A percentile compares a stretch with the other conserved stretches of the same genome.
Conservation (phyloP, 176 grass and related monocot genomes). For the Cocos nucifera region DNA sequence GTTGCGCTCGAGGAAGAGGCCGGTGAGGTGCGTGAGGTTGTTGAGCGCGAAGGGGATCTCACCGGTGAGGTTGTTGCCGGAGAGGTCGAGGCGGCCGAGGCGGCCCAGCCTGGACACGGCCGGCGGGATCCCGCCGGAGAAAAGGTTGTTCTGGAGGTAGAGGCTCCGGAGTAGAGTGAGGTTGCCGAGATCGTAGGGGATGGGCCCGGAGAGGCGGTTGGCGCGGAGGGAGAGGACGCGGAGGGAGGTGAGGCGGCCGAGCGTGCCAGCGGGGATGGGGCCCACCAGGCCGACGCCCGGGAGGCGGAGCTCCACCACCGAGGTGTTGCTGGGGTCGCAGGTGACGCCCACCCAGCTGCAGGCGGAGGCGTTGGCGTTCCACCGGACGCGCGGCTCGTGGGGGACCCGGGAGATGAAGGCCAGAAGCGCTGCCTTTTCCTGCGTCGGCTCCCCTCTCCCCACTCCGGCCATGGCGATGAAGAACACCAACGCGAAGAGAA, state of each 20-base stretch:
- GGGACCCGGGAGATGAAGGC: conserved; percentile 37
- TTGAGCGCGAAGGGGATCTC: conserved; percentile 33
- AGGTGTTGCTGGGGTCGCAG: conserved; percentile 37
- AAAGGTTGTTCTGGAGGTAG: conserved; percentile 48
- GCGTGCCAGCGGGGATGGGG: conserved; percentile 21
- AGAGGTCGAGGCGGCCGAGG: conserved; percentile 52
- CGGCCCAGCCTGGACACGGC: conserved; percentile 17
- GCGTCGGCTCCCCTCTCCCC: conserved; percentile 25
- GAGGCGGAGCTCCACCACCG: conserved; percentile 42
- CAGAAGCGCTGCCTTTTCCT: conserved; percentile 36
- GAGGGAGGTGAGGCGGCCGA: conserved; percentile 26
- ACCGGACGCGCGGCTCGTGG: conserved; percentile 43
- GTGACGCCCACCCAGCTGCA: conserved; percentile 60
- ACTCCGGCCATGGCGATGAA: background rate
- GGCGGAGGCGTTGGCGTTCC: conserved; percentile 30
- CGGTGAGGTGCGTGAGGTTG: conserved; percentile 16
- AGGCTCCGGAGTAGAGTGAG: conserved; percentile 41
- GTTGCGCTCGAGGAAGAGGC: conserved; percentile 43
- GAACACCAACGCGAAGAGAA: background rate
- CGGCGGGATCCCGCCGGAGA: conserved; percentile 37
- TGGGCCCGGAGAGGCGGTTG: conserved; percentile 50
- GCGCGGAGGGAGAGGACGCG: conserved; percentile 57
- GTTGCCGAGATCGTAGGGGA: conserved; percentile 42
- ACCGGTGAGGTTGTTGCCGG: conserved; percentile 45
- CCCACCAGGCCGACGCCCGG: conserved; percentile 61